These are phyloP conservation scores for Trichoderma sp. DNA, from an alignment of 2,329 filamentous ascomycete species.

Conservation along the genomic window DNA sequence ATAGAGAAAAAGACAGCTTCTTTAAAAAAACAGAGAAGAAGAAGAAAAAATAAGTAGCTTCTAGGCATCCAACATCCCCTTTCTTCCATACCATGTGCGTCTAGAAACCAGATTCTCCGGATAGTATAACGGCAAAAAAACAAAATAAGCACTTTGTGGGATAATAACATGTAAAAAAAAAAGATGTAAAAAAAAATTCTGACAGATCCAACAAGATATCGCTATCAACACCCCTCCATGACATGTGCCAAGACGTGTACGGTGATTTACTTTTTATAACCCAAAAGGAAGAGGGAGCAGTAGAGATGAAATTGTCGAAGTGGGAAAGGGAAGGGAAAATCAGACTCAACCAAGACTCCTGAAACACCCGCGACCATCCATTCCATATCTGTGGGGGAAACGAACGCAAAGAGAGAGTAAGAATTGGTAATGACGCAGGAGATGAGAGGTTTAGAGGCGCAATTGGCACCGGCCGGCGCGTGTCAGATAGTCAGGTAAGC, in stretches of 20 bases:
- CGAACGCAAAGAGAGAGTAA: constrained; percentile 18
- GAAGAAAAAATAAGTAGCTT: constrained; percentile 3
- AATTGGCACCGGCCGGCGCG: neutral
- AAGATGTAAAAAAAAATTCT: constrained; percentile 7
- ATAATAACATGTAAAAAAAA: neutral
- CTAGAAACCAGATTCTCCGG: constrained; percentile 15
- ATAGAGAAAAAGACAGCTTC: neutral
- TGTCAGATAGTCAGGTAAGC: neutral
- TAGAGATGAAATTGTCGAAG: constrained; percentile 2
- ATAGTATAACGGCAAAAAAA: neutral
- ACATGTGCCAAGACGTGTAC: constrained; percentile 21
- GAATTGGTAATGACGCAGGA: constrained; percentile 12
- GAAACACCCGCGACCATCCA: constrained; percentile 26
- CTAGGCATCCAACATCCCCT: constrained; percentile 14
- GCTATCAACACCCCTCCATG: constrained; percentile 22
- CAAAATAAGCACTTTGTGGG: neutral
- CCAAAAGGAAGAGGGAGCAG: constrained; percentile 13
- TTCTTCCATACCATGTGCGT: constrained; percentile 8
- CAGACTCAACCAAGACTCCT: constrained; percentile 24
- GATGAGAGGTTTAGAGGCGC: neutral
- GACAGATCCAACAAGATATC: constrained; percentile 21
- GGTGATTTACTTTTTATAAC: constrained; percentile 19
- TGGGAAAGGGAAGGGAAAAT: neutral
- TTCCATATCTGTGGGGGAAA: constrained; percentile 13
- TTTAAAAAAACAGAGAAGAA: neutral